These are phyloP conservation scores for Macrophomina tecta DNA, from an alignment of 2,329 filamentous ascomycete species.

Conservation along the genomic window DNA sequence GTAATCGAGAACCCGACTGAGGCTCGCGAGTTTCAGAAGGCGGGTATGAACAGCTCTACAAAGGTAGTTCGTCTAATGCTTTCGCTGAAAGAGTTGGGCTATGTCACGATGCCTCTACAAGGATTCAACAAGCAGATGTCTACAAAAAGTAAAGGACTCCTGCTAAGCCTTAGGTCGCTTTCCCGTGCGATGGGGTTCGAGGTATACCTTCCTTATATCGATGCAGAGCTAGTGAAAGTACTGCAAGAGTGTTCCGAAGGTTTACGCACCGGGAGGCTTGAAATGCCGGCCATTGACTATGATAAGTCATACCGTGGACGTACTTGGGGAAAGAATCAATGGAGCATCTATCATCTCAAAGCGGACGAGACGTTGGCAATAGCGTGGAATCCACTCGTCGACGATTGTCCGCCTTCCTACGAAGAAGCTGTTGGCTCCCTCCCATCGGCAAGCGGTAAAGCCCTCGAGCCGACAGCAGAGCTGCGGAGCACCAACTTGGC, in stretches of 20 bases:
- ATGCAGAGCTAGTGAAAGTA: not conserved
- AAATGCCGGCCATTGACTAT: not conserved
- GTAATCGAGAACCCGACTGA: too few relatives aligned
- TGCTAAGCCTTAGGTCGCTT: conserved; percentile 2
- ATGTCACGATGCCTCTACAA: not conserved
- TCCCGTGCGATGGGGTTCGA: not conserved
- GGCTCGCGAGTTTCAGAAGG: too few relatives aligned
- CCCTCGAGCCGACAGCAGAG: not conserved
- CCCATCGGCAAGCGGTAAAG: not conserved
- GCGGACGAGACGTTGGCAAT: not conserved
- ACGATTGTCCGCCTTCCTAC: conserved; percentile 4
- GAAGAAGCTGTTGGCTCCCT: not conserved
- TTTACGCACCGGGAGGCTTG: not conserved
- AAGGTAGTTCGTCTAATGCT: not conserved
- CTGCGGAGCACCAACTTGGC: not conserved
- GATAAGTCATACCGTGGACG: not conserved
- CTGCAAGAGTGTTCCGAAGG: not conserved
- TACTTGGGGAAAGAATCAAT: not conserved
- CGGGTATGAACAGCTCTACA: too few relatives aligned
- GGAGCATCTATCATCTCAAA: not conserved
- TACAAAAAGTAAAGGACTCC: not conserved
- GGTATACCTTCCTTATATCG: not conserved
- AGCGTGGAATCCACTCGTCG: not conserved
- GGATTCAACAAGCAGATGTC: too few relatives aligned
- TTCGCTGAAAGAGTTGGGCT: not conserved